Conservation (phyloP, 2,329 filamentous ascomycete species). For the Mycogone perniciosa region DNA sequence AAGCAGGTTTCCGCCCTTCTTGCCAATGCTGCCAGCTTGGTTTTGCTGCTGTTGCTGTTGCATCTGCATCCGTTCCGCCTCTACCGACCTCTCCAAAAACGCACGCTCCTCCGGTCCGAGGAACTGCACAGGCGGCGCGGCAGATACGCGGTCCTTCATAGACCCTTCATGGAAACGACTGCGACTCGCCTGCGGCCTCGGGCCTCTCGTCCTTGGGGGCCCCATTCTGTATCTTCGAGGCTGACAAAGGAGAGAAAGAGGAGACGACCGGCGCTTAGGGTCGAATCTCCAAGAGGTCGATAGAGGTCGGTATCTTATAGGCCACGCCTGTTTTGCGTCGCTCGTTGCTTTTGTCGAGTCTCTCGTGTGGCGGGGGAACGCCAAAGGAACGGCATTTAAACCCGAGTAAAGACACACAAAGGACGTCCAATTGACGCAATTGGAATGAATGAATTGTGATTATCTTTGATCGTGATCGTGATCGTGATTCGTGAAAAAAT, state of each 20-base stretch:
- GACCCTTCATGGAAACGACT: conserved; percentile 71
- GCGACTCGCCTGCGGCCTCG: conserved; percentile 26
- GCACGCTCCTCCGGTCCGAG: conserved; percentile 38
- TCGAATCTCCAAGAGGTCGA: no score
- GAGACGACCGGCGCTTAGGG: no score
- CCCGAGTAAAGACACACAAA: no score
- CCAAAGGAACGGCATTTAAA: no score
- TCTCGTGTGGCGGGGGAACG: no score
- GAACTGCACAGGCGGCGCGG: conserved; percentile 63
- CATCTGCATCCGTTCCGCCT: conserved; percentile 5
- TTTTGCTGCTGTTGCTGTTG: conserved; percentile 1
- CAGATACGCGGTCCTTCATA: conserved; percentile 75
- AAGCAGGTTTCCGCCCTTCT: conserved; percentile 26
- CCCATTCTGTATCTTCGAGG: conserved; percentile 17
- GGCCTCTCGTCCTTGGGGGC: conserved; percentile 25
- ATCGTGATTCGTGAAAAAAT: no score
- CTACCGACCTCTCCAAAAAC: conserved; percentile 24
- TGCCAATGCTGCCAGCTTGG: not conserved
- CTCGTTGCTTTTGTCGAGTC: no score
- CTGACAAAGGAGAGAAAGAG: not conserved
- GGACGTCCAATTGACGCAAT: no score
- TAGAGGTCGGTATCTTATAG: no score
- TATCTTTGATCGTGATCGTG: not conserved
- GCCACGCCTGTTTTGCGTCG: no score
- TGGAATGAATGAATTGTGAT: not conserved